Base-by-base conservation (phyloP, 352 stramenopile genomes). In the Pseudoperonospora humuli region DNA sequence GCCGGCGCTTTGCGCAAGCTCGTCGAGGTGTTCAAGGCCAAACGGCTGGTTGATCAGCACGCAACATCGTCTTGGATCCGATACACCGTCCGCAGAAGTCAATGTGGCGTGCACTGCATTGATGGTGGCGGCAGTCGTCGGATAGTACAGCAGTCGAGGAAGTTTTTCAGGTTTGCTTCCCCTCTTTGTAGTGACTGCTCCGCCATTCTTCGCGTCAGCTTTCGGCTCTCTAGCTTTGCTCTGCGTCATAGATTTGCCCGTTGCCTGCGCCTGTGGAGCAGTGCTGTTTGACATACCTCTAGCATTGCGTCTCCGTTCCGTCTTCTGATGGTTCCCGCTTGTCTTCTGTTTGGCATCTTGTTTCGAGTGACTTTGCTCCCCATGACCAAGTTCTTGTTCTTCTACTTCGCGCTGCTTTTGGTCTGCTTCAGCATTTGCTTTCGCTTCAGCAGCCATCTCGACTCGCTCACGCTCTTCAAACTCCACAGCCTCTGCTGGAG, bases 1-100 rank as follows among this genome's bases (percentile, higher is more conserved):
- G 4, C 69, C 69, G 6, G 70, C 66, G 39, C 64, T 46, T 37
- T 71, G 51, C 20, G 69, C 62, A 35, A 84, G 69, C 54, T 84
- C 69, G 15, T 65, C 28, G 11, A 84, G 36, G 50, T 84, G 67
- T 21, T 71, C 62, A 20, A 84, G 63, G 13, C 72, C 67, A 14
- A 80, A 82, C 0, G 59, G 61, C 24, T 75, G 66, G 43, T 82
- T 82, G 36, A 84, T 78, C 28, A 84, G 45, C 32, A 78, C 69
- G 47, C 72, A 84, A 54, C 69, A 82, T 20, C 61, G 57, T 27
- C 59, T 50, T 13, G 69, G 69, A 36, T 80, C 64, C 2, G 61
- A 64, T 13, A 75, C n/a, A 5, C 53, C 57, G 25, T 57, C 50
- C 0, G 63, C 69, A 15, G 65, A 61, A 32, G 67, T 66, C 15